Evolutionary conservation across 768 basidiomycete species (phyloP).

Genomic region (Amanita phalloides): DNA sequence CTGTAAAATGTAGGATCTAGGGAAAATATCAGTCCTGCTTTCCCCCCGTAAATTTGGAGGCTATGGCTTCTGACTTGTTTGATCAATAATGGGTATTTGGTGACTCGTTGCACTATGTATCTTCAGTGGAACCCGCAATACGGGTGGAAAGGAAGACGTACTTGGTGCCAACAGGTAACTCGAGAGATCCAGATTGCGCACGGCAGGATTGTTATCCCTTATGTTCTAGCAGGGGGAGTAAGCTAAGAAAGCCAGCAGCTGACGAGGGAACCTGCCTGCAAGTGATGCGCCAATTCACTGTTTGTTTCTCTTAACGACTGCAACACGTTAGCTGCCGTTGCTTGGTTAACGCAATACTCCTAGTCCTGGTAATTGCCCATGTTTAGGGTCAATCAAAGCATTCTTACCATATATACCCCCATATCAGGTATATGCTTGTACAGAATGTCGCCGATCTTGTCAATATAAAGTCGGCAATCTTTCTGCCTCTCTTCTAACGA

Average conservation of each 20-base stretch:
- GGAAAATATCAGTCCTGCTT: background rate
- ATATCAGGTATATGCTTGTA: constrained; percentile 66
- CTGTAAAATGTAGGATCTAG: constrained; percentile 74
- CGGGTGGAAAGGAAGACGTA: constrained; percentile 24
- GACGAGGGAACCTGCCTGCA: constrained; percentile 41
- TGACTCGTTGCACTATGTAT: constrained; percentile 82
- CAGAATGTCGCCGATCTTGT: constrained; percentile 80
- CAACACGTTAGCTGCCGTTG: constrained; percentile 62
- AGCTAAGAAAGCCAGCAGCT: background rate
- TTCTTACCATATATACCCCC: constrained; percentile 65
- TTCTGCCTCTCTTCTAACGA: constrained; percentile 88
- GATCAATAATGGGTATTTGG: constrained; percentile 86
- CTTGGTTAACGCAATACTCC: constrained; percentile 90
- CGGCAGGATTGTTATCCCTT: constrained; percentile 59
- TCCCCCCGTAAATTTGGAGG: background rate
- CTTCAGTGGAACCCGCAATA: background rate
- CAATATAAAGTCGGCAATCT: constrained; percentile 84
- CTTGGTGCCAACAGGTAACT: constrained; percentile 90
- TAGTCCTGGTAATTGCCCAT: constrained; percentile 16
- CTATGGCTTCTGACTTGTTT: constrained; percentile 39
- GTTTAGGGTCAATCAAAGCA: background rate
- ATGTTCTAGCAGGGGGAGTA: constrained; percentile 35
- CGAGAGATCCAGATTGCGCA: constrained; percentile 78
- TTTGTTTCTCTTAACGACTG: constrained; percentile 64
- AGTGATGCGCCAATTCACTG: constrained; percentile 47